Conservation (phyloP, 345 rosid genomes). For the Diplotaxis tenuifolia region DNA sequence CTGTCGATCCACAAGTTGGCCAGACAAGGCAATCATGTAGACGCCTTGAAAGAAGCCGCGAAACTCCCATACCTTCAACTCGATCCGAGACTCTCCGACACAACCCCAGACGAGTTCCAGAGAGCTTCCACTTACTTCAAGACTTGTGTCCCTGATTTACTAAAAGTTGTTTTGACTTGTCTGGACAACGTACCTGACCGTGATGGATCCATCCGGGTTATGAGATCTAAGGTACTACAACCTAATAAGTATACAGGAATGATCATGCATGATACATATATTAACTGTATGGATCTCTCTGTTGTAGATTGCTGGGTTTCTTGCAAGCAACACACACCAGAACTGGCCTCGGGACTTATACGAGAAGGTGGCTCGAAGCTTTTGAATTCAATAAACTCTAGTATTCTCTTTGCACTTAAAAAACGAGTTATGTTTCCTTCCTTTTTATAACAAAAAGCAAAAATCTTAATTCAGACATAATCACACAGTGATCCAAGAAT, state of each 20-base stretch:
- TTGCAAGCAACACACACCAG: constrained; percentile 62
- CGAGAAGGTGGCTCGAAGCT: constrained; percentile 66
- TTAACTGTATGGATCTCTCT: neutral
- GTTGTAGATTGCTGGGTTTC: constrained; percentile 68
- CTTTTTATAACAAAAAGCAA: neutral
- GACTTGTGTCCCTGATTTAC: constrained; percentile 72
- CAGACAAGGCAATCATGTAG: constrained; percentile 59
- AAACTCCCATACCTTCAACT: constrained; percentile 81
- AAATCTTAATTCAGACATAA: constrained; percentile 13
- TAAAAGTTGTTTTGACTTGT: constrained; percentile 71
- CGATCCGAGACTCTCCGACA: constrained; percentile 71
- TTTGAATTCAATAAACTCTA: constrained; percentile 40
- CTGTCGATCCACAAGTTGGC: constrained; percentile 70
- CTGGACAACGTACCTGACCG: constrained; percentile 72
- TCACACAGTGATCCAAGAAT: constrained; percentile 34
- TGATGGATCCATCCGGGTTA: constrained; percentile 74
- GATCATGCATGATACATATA: neutral
- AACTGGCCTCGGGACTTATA: constrained; percentile 88
- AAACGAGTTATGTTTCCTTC: neutral
- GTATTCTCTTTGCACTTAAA: neutral
- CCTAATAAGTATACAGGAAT: no score
- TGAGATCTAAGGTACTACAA: constrained; percentile 92
- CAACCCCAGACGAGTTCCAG: constrained; percentile 47
- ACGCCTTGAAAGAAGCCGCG: constrained; percentile 76
- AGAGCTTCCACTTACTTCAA: constrained; percentile 71